Base-by-base conservation (phyloP, 2,329 filamentous ascomycete species). In the Cercospora brassicicola region DNA sequence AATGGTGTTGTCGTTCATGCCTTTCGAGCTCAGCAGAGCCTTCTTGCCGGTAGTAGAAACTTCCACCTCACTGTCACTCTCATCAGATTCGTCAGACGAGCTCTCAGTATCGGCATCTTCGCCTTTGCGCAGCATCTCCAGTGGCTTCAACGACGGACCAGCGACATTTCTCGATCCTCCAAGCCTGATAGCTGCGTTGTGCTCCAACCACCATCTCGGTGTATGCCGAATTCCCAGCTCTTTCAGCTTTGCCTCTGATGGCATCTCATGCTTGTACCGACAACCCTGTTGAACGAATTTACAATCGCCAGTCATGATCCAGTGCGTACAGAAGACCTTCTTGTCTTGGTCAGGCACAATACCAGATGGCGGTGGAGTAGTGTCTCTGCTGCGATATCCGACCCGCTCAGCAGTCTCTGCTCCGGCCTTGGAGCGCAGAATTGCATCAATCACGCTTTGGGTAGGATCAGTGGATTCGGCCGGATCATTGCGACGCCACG, bases 261-360 rank as follows among this genome's bases (percentile, higher is more conserved):
- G 94, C 91, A 97, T 96, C 78, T 95, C 91, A 78, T 97, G 94
- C 81, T 93, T 94, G 83, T 89, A 97, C 72, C 90, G 88, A 82
- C 94, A 97, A 0, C 94, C 93, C 76, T 94, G 90, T 78, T 96
- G 92, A 3, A 87, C 89, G 78, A 92, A 97, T 69, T 91, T 91
- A 78, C 94, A 97, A 53, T 91, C 88, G 20, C 93, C 93, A 67
- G 91, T 90, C 73, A 92, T 89, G 64, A 97, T 90, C 93, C 93
- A 97, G 79, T 94, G 92, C 67, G 93, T 92, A 80, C 93, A 97
- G 79, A 91, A 96, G 26, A 90, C 82, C 78, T 96, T 96, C 74
- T 86, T 87, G 5, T 80, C 78, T 4, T 75, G 76, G 10, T 82
- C 78, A 18, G 81, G 80, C 18, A 78, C 71, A n/a, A 76, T 72